These are phyloP conservation scores for Rauvolfia tetraphylla DNA, from an alignment of 257 asterid species.

Conservation along the genomic window DNA sequence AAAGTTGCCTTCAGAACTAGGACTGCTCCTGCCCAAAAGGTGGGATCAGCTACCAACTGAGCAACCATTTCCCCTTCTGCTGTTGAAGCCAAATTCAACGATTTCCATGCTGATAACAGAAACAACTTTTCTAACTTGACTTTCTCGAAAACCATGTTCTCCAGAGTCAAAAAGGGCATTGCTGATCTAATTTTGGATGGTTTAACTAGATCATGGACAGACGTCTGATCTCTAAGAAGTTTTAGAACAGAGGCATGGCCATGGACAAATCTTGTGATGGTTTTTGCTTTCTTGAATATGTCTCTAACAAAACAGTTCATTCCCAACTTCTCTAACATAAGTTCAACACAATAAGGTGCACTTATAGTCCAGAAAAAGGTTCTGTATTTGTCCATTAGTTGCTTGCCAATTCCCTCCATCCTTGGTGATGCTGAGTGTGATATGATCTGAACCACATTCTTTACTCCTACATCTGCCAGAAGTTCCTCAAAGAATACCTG, in stretches of 20 bases:
- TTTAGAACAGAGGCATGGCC: conserved; percentile 24
- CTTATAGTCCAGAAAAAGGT: conserved; percentile 54
- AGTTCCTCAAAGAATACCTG: conserved; percentile 26
- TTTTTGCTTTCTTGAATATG: conserved; percentile 43
- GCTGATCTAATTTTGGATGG: conserved; percentile 29
- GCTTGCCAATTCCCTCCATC: conserved; percentile 47
- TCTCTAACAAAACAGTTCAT: conserved; percentile 20
- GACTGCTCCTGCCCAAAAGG: conserved; percentile 47
- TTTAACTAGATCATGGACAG: conserved; percentile 22
- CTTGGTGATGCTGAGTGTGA: conserved; percentile 40
- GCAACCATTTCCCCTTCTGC: conserved; percentile 34
- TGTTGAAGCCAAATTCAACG: conserved; percentile 18
- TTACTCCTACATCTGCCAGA: conserved; percentile 40
- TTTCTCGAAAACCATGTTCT: conserved; percentile 41
- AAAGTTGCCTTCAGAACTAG: conserved; percentile 38
- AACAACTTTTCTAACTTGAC: conserved; percentile 29
- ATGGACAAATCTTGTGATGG: conserved; percentile 36
- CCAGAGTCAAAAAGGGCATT: conserved; percentile 43
- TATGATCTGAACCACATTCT: conserved; percentile 45
- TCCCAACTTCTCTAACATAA: conserved; percentile 52
- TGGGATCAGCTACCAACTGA: conserved; percentile 31
- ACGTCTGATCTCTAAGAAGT: conserved; percentile 24
- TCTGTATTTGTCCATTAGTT: conserved; percentile 32
- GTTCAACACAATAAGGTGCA: conserved; percentile 51
- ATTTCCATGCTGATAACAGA: conserved; percentile 26